A percentile compares a stretch with the other conserved stretches of the same genome.
These are phyloP conservation scores for Colletotrichum godetiae DNA, from an alignment of 2,329 filamentous ascomycete species.

Conservation along the genomic window DNA sequence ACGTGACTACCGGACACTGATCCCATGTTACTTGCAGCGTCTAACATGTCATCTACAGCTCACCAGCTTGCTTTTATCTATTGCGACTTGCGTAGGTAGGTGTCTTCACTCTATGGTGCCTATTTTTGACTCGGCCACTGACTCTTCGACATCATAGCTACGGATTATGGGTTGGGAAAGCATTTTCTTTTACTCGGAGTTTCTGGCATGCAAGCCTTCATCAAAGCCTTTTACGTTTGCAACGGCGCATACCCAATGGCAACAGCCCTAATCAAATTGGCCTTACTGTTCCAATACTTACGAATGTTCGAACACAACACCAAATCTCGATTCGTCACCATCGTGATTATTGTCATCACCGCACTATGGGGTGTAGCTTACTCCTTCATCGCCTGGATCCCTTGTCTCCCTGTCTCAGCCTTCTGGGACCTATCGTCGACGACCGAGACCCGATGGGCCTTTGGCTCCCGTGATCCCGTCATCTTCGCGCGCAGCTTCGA, in stretches of 20 bases:
- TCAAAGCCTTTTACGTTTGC: conserved; percentile 35
- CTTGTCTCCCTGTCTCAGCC: conserved; percentile 44
- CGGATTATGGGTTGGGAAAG: conserved; percentile 2
- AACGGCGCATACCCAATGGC: conserved; percentile 37
- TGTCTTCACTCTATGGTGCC: not conserved
- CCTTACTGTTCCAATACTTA: conserved; percentile 37
- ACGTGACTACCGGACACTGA: not conserved
- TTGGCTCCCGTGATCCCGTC: conserved; percentile 41
- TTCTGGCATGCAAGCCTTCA: conserved; percentile 23
- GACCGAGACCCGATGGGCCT: conserved; percentile 40
- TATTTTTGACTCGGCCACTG: not conserved
- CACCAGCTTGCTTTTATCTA: conserved; percentile 21
- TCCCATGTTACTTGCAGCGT: not conserved
- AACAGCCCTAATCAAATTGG: conserved; percentile 38
- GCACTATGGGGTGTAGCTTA: conserved; percentile 45
- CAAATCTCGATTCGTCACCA: conserved; percentile 34
- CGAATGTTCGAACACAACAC: conserved; percentile 35
- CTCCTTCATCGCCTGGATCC: conserved; percentile 45
- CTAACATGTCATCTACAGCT: conserved; percentile 1
- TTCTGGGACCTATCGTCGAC: conserved; percentile 43
- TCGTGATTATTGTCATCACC: conserved; percentile 41
- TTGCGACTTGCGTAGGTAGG: conserved; percentile 14
- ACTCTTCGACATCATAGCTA: not conserved
- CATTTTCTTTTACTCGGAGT: conserved; percentile 1
- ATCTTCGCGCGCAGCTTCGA: conserved; percentile 43